Conservation (phyloP, 106 monocot species). For the Cymbidium sinense region DNA sequence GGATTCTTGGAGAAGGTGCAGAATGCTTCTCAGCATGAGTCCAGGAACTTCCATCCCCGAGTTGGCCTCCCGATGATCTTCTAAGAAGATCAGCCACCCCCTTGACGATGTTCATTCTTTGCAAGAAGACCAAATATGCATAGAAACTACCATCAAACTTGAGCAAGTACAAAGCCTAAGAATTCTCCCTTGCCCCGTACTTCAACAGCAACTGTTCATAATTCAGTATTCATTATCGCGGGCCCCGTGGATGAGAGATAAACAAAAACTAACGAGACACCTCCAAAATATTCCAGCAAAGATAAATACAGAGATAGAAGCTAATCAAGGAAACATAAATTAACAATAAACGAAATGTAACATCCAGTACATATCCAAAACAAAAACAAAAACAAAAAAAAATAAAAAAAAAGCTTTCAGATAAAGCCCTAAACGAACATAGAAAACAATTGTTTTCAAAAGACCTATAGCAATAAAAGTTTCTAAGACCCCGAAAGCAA, state of each 20-base stretch:
- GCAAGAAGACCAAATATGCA: not conserved
- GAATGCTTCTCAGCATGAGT: conserved; percentile 43
- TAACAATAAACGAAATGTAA: too few relatives aligned
- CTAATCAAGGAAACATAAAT: too few relatives aligned
- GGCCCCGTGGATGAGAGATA: not conserved
- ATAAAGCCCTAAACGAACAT: not conserved
- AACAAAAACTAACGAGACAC: too few relatives aligned
- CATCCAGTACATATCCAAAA: not conserved
- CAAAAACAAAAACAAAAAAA: too few relatives aligned
- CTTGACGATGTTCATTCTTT: conserved; percentile 83
- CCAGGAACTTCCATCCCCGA: conserved; percentile 35
- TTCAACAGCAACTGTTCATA: not conserved
- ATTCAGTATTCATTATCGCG: not conserved
- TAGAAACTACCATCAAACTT: not conserved
- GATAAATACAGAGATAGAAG: too few relatives aligned
- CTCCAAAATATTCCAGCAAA: too few relatives aligned
- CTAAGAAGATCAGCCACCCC: conserved; percentile 91
- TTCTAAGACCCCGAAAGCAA: not conserved
- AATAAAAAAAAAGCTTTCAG: too few relatives aligned
- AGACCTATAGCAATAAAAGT: not conserved
- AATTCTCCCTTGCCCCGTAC: not conserved
- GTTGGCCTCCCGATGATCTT: conserved; percentile 59
- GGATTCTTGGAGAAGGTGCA: conserved; percentile 59
- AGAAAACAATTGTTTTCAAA: not conserved
- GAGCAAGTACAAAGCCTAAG: not conserved